Base-by-base conservation (phyloP, 2,329 filamentous ascomycete genomes). In the Scytalidium sp. region DNA sequence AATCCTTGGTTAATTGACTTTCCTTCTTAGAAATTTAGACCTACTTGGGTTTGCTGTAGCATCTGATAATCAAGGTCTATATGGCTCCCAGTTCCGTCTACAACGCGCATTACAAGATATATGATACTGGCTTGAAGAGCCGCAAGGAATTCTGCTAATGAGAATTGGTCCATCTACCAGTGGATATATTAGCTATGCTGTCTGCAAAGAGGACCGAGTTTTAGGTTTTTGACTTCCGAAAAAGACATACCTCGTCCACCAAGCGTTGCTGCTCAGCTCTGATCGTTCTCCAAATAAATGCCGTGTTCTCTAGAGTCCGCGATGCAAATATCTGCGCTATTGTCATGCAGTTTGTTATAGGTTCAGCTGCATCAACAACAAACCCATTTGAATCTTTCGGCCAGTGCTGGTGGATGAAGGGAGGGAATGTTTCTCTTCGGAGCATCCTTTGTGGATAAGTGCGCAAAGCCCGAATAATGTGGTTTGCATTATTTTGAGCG, bases 381-480 rank as follows among this genome's bases (percentile, higher is more conserved):
- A 48, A 11, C 42, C 36, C 25, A 29, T 29, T 29, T 29, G 25
- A 13, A 29, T 29, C 25, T 11, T 3, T 44, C 17, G 20, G 45
- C 40, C 19, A 19, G 19, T 41, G 46, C 15, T 50, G 52, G 29
- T 63, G 60, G 21, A 63, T 62, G 41, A 62, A 62, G 10, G 51
- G 55, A 23, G 60, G 60, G 19, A 62, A 50, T 2, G 60, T 62
- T 49, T 63, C 57, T 29, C 57, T 51, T 17, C 60, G 57, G 11
- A 55, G 43, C 57, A 63, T 61, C 60, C 57, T 60, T 21, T 40
- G 45, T 11, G 60, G 60, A 25, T 56, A 58, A 2, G 58, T 49
- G 10, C 57, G 47, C 17, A 60, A 23, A 3, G 39, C 43, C 15
- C 52, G 44, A 20, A 52, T 47, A 19, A 53, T 46, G 41, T 50